These are phyloP conservation scores for Pleurotus eryngii DNA, from an alignment of 768 basidiomycete genomes.

Conservation along the genomic window DNA sequence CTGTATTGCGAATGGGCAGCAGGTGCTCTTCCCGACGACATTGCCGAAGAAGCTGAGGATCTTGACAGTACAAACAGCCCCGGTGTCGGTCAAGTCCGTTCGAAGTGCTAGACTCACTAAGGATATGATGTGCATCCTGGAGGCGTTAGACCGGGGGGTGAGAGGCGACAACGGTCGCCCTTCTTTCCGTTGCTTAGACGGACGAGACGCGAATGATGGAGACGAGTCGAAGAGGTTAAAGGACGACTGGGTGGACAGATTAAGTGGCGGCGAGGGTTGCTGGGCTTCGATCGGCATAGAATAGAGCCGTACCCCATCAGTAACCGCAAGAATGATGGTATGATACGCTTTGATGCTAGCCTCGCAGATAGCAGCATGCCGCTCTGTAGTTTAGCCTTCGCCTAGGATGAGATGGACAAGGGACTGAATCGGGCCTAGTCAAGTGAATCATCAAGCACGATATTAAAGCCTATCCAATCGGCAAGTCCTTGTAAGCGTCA, in stretches of 20 bases:
- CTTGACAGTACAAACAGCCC: constrained; percentile 27
- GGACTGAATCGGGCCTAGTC: too few species aligned
- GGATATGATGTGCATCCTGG: constrained; percentile 25
- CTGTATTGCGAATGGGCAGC: too few species aligned
- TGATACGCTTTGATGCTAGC: too few species aligned
- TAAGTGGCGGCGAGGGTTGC: constrained; percentile 13
- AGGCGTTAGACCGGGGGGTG: neutral
- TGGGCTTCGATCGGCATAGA: constrained; percentile 1
- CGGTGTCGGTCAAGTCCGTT: constrained; percentile 13
- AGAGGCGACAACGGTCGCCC: neutral
- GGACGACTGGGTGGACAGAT: constrained; percentile 17
- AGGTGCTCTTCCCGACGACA: constrained; percentile 18
- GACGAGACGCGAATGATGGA: neutral
- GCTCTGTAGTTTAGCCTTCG: too few species aligned
- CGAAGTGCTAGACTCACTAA: constrained; percentile 21
- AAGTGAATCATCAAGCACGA: too few species aligned
- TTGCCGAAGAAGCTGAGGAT: constrained; percentile 21
- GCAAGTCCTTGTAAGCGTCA: too few species aligned
- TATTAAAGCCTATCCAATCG: too few species aligned
- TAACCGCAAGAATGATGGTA: too few species aligned
- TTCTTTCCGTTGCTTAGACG: neutral
- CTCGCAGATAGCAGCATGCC: too few species aligned
- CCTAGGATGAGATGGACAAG: too few species aligned
- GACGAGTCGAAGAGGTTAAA: constrained; percentile 10
- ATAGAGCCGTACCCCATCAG: too few species aligned